Conservation (phyloP, 352 stramenopile species). For the Phytopythium ostracodes region DNA sequence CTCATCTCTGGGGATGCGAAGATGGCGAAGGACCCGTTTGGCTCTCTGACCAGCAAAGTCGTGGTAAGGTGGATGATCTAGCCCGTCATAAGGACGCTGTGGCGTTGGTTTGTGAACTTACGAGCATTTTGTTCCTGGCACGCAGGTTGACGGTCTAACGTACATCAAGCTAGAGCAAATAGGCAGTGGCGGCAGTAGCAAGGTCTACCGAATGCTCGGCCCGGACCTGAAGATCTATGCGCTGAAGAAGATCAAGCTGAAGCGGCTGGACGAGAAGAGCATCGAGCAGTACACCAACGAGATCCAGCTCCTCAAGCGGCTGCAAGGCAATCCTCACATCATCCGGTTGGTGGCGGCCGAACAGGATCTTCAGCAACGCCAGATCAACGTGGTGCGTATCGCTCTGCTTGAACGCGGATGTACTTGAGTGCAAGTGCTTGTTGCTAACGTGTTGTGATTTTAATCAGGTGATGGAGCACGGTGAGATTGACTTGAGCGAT, state of each 20-base stretch:
- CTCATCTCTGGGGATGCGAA: constrained; percentile 23
- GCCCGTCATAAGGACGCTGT: neutral
- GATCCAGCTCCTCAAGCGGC: constrained; percentile 91
- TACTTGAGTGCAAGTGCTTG: neutral
- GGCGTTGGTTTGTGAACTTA: neutral
- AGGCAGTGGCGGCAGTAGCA: constrained; percentile 95
- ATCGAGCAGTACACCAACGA: constrained; percentile 97
- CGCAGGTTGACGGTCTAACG: constrained; percentile 82
- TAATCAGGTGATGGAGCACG: constrained; percentile 94
- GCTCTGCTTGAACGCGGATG: neutral
- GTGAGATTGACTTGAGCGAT: constrained; percentile 96
- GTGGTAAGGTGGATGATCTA: constrained; percentile 24
- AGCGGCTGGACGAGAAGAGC: constrained; percentile 84
- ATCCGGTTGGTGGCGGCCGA: constrained; percentile 95
- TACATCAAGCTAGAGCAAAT: constrained; percentile 97
- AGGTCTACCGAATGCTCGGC: constrained; percentile 95
- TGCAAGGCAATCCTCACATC: constrained; percentile 95
- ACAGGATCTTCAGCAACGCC: constrained; percentile 80
- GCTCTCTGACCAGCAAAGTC: constrained; percentile 54
- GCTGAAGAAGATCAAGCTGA: constrained; percentile 98
- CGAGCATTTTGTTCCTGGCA: constrained; percentile 5
- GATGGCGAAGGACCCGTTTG: constrained; percentile 37
- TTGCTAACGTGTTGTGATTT: constrained; percentile 3
- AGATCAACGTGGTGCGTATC: constrained; percentile 63
- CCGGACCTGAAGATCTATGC: constrained; percentile 93